A percentile compares a stretch with the other conserved stretches of the same genome.
These are phyloP conservation scores for Aspergillus hancockii DNA, from an alignment of 495 filamentous ascomycete species.

Conservation along the genomic window DNA sequence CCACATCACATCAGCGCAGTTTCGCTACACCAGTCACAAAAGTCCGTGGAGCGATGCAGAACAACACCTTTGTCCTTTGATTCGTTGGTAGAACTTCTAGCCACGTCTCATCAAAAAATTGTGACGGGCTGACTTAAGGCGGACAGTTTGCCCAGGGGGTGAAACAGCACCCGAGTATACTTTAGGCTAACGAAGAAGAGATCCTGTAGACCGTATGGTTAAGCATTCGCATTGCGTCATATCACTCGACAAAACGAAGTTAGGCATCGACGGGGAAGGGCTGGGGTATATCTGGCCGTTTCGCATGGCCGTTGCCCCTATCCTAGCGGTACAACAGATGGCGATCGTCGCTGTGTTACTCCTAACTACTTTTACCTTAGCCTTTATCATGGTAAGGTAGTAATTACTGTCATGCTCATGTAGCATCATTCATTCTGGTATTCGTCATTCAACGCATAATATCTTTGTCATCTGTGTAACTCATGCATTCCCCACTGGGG, in stretches of 20 bases:
- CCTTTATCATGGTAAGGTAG: too few relatives aligned
- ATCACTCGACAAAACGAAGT: not conserved
- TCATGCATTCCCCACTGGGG: not conserved
- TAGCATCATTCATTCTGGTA: not conserved
- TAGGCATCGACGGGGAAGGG: not conserved
- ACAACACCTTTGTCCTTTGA: not conserved
- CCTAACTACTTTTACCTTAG: not conserved
- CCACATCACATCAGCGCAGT: not conserved
- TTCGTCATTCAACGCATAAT: not conserved
- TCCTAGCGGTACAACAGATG: not conserved
- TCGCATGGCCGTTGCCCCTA: not conserved
- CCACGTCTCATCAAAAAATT: not conserved
- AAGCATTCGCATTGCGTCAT: not conserved
- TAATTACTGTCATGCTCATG: too few relatives aligned
- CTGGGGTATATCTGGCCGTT: not conserved
- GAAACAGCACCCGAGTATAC: too few relatives aligned
- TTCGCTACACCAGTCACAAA: not conserved
- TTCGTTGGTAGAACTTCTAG: not conserved
- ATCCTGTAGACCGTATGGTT: not conserved
- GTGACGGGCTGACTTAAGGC: not conserved
- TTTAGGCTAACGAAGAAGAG: not conserved
- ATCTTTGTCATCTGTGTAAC: not conserved
- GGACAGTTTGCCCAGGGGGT: not conserved
- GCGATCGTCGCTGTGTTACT: not conserved
- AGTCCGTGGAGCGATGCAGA: not conserved